These are phyloP conservation scores for Zychaea mexicana DNA, from an alignment of 371 early-diverging fungal species.

Conservation along the genomic window DNA sequence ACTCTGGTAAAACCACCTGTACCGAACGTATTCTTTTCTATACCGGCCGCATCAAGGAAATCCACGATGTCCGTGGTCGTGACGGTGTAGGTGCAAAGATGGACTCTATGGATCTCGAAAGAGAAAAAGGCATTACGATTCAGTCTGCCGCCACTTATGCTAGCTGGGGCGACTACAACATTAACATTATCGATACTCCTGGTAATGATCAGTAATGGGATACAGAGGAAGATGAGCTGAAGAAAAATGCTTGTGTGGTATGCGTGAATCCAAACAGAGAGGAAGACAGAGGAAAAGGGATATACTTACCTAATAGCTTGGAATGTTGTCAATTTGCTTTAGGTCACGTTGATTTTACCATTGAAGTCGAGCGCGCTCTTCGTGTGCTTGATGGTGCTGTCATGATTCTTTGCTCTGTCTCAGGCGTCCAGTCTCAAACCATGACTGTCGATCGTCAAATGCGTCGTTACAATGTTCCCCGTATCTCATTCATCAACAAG, in stretches of 20 bases:
- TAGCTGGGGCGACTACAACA: constrained; percentile 78
- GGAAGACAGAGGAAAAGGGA: neutral
- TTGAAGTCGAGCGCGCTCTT: constrained; percentile 91
- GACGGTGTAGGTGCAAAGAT: constrained; percentile 98
- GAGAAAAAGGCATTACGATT: constrained; percentile 96
- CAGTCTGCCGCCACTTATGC: constrained; percentile 90
- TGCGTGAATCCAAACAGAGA: no score
- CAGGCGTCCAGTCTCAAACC: constrained; percentile 92
- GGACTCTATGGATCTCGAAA: constrained; percentile 98
- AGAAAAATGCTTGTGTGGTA: no score
- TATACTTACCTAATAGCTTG: no score
- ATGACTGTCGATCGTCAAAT: constrained; percentile 96
- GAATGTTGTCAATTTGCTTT: neutral
- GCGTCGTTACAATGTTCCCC: constrained; percentile 88
- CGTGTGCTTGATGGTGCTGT: constrained; percentile 92
- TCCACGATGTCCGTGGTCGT: constrained; percentile 97
- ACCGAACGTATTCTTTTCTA: constrained; percentile 97
- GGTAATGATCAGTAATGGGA: constrained; percentile 39
- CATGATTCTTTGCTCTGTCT: constrained; percentile 82
- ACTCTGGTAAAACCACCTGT: constrained; percentile 97
- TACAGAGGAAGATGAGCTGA: no score
- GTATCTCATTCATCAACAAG: constrained; percentile 90
- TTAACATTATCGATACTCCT: constrained; percentile 93
- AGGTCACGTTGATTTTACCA: constrained; percentile 94
- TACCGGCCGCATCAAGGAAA: constrained; percentile 95